Evolutionary conservation across 495 filamentous ascomycete genomes (phyloP).

Genomic region (Neurospora sp.): DNA sequence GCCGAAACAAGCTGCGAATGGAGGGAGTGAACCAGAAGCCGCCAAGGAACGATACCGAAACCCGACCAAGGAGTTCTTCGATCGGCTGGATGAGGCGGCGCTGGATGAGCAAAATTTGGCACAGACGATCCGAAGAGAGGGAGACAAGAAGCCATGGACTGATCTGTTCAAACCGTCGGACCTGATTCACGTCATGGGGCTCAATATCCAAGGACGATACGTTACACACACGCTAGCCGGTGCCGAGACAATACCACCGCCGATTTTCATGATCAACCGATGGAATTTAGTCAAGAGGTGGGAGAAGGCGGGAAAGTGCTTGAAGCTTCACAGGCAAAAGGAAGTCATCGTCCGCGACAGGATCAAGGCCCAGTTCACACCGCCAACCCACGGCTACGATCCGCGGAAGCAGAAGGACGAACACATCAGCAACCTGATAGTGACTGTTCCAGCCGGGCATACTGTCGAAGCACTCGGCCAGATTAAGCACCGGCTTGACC

Average conservation of each 20-base stretch:
- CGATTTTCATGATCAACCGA: conserved; percentile 21
- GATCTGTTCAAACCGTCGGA: conserved; percentile 12
- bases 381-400: not conserved
- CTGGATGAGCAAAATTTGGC: not conserved
- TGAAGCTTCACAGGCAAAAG: conserved; percentile 14
- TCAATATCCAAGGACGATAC: conserved; percentile 36
- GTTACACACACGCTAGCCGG: conserved; percentile 39
- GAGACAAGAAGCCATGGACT: not conserved
- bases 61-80: not conserved
- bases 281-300: conserved; percentile 9
- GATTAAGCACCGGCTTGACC: conserved; percentile 56
- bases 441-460: conserved; percentile 51
- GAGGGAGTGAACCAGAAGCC: not conserved
- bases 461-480: conserved; percentile 45
- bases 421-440: conserved; percentile 60
- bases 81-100: not conserved
- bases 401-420: conserved; percentile 24
- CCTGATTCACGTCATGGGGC: conserved; percentile 44
- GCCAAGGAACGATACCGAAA: not conserved
- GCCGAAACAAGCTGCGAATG: not conserved
- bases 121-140: not conserved
- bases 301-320: conserved; percentile 10
- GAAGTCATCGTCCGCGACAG: conserved; percentile 6
- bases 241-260: conserved; percentile 15
- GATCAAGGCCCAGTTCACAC: conserved; percentile 9